Evolutionary conservation across 164 flowering plant species (phyloP), one percentile per base, ranked within the genome.

Genomic region (Kalanchoe fedtschenkoi): DNA sequence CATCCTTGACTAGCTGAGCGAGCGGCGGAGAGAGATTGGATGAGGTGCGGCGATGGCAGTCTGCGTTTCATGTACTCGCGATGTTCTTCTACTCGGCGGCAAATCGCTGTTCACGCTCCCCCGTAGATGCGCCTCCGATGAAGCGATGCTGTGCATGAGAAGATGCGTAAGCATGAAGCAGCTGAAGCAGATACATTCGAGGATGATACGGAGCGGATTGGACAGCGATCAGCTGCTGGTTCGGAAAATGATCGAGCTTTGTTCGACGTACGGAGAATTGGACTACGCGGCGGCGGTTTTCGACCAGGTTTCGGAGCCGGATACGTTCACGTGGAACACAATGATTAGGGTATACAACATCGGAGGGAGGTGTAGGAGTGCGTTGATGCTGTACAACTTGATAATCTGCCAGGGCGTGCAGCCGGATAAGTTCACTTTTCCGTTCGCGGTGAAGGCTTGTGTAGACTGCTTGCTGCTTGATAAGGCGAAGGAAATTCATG

Each of bases 241-340:
- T 19, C 65, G 83, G 44, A 72, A 77, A 19, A 32, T 86, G 22
- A 62, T 86, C 41, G 67, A 71, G 34, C 74, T 76, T 26, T 84
- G 71, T 60, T 74, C 75, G 26, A 69, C 77, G 29, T 69, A 54
- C 39, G 65, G 66, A 0, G 58, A 66, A 47, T 60, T 75, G 54
- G 75, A 73, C 19, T 76, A 82, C 46, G 86, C 89, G 6, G 34
- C 71, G 53, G 47, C 61, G 5, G 30, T 84, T 14, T 81, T 81
- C 61, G 53, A 75, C 30, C 81, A 77, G 68, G 37, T 80, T 32
- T 69, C 58, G 0, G 42, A 24, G 44, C 83, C 86, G 0, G 37
- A 34, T 3, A 66, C 80, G 1, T 83, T 81, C 65, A 69, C 82
- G 22, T 87, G 83, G 85, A 85, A 87, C 64, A 58, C 82, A 42